Evolutionary conservation across 2,329 filamentous ascomycete genomes (phyloP).

Genomic region (Grosmannia serpens): DNA sequence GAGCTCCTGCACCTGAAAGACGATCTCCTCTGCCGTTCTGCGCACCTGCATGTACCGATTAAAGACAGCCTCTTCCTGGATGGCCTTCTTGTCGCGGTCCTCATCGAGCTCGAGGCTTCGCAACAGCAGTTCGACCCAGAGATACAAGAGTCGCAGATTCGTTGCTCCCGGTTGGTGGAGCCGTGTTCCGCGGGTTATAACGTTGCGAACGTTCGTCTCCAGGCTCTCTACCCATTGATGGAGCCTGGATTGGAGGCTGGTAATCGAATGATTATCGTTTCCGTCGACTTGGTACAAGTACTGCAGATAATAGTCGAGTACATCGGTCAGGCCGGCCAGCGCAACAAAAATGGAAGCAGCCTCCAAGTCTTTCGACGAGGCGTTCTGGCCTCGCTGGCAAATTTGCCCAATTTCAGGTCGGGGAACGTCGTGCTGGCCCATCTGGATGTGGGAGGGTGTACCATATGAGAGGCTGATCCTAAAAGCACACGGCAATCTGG

Average conservation of each 20-base stretch:
- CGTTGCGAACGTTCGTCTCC: background rate
- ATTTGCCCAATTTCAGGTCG: constrained; percentile 6
- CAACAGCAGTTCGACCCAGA: constrained; percentile 34
- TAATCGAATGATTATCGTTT: background rate
- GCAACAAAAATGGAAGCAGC: constrained; percentile 27
- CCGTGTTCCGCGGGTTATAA: background rate
- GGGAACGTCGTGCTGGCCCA: constrained; percentile 36
- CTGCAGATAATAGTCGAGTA: constrained; percentile 19
- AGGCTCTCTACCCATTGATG: background rate
- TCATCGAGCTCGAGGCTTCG: constrained; percentile 34
- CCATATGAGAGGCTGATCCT: constrained; percentile 37
- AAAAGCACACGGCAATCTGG: background rate
- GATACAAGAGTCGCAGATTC: constrained; percentile 39
- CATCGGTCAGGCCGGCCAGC: constrained; percentile 31
- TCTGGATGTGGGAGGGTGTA: constrained; percentile 36
- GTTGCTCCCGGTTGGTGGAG: constrained; percentile 24
- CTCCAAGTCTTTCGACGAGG: too few species aligned
- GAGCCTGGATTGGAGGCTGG: background rate
- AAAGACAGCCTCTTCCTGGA: background rate
- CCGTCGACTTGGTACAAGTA: background rate
- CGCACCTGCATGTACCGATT: background rate
- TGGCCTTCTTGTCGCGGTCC: background rate
- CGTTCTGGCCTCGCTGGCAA: background rate
- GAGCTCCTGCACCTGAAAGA: constrained; percentile 1
- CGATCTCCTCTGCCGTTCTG: constrained; percentile 4